Conservation (phyloP, 108 stramenopile genomes). For the Cyclotella sp. region DNA sequence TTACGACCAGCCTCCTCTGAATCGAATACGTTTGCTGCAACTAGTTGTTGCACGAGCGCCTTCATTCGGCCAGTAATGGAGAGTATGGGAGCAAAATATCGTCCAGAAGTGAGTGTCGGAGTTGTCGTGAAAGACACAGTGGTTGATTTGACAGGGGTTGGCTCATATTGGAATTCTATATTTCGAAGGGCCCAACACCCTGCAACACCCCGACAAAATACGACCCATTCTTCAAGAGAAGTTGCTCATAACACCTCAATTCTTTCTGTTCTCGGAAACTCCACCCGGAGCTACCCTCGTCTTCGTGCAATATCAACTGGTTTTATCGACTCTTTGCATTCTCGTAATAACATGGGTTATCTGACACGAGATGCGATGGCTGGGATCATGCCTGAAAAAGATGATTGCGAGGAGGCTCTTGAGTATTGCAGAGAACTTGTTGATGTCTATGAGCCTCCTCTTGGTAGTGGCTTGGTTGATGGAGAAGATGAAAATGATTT, state of each 20-base stretch:
- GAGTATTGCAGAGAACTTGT: conserved; percentile 65
- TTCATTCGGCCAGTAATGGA: conserved; percentile 60
- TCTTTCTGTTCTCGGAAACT: conserved; percentile 73
- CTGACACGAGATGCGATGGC: conserved; percentile 68
- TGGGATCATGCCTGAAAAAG: conserved; percentile 73
- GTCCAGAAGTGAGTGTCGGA: conserved; percentile 69
- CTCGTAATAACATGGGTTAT: conserved; percentile 57
- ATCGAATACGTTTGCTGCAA: neutral
- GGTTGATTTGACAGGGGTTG: conserved; percentile 55
- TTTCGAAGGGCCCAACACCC: conserved; percentile 7
- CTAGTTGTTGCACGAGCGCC: conserved; percentile 13
- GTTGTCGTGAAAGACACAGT: conserved; percentile 64
- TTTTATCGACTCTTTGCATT: conserved; percentile 59
- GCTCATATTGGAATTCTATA: conserved; percentile 67
- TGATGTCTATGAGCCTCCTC: conserved; percentile 75
- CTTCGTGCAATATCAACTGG: conserved; percentile 54
- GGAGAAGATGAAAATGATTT: conserved; percentile 53
- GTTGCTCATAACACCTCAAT: conserved; percentile 37
- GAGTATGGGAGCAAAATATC: conserved; percentile 74
- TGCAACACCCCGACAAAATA: neutral
- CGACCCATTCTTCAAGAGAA: conserved; percentile 3
- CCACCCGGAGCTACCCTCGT: conserved; percentile 60
- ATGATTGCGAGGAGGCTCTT: conserved; percentile 80
- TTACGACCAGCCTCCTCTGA: conserved; percentile 55
- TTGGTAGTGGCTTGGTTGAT: conserved; percentile 59